Base-by-base conservation (phyloP, 768 basidiomycete genomes). In the Leccinum imitatum region DNA sequence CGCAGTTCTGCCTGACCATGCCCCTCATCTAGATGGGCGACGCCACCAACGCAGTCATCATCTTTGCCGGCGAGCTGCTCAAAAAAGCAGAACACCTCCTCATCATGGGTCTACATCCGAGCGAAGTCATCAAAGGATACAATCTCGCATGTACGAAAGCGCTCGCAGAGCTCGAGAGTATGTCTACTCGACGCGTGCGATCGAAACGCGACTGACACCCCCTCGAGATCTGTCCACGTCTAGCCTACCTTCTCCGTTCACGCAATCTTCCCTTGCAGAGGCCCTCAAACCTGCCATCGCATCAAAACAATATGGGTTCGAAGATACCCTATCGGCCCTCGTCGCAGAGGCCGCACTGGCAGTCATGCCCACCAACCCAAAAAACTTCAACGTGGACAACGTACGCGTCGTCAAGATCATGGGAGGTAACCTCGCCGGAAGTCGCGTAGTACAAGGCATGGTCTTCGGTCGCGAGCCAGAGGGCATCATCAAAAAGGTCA, bases 361-460 rank as follows among this genome's bases (percentile, higher is more conserved):
- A 3, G 89, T 98, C 65, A 97, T 98, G 95, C 93, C 94, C 4
- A 72, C 80, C 2, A 92, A 91, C 71, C 85, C 86, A 8, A 89
- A 89, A 71, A 88, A 93, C 75, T 99, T 98, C 84, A 98, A 97
- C 75, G 95, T 98, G 30, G 97, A 99, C 75, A 95, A 95, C 67
- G 92, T 99, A 0, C 87, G 97, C 10, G 96, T 99, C 25, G 97
- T 99, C 68, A 99, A 98, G 78, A 98, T 99, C 62, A 89, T 99
- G 86, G 97, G 97, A 58, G 93, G 97, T 33, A 90, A 83, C 67
- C 77, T 99, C n/a, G 74, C 86, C 4, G 83, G 80, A 23, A 96
- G 94, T 75, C 85, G 82, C 58, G 95, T 99, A 6, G 90, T 99
- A 6, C 85, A 91, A 64, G 97, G 97, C 54, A 99, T 99, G 97